Percentiles rank a stretch among this genome's conserved stretches.
Evolutionary conservation across 2,329 filamentous ascomycete genomes (phyloP).

Genomic region (Xylariaceae sp.): DNA sequence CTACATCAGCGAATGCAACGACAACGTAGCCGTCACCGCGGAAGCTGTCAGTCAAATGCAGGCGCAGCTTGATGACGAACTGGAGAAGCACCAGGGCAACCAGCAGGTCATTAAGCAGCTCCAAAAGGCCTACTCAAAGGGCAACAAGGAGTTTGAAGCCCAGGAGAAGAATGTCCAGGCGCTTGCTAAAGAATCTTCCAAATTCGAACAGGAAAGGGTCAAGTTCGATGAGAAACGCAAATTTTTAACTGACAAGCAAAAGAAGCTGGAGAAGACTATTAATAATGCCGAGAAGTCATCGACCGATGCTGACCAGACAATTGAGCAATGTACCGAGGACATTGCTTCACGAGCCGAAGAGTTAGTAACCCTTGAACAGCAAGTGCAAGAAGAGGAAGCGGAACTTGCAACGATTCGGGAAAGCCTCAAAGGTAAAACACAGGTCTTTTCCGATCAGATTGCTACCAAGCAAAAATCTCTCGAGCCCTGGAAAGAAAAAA

Average conservation of each 20-base stretch:
- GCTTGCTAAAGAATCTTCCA: conserved; percentile 80
- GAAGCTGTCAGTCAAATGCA: conserved; percentile 92
- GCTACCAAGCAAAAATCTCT: conserved; percentile 87
- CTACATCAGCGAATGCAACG: conserved; percentile 80
- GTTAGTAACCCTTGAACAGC: conserved; percentile 69
- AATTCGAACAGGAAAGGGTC: conserved; percentile 92
- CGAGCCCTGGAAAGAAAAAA: conserved; percentile 95
- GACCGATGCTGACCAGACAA: conserved; percentile 70
- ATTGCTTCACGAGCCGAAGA: conserved; percentile 73
- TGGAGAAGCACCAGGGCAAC: conserved; percentile 86
- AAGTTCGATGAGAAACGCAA: conserved; percentile 98
- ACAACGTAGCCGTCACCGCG: conserved; percentile 83
- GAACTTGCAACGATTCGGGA: conserved; percentile 82
- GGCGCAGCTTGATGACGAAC: conserved; percentile 75
- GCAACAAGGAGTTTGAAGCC: conserved; percentile 76
- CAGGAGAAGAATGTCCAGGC: conserved; percentile 78
- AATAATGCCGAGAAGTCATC: conserved; percentile 70
- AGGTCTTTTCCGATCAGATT: conserved; percentile 90
- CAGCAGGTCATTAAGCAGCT: conserved; percentile 88
- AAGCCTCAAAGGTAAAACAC: conserved; percentile 89
- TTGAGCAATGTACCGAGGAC: conserved; percentile 73
- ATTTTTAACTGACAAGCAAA: conserved; percentile 83
- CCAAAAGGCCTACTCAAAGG: conserved; percentile 77
- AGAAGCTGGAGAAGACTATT: conserved; percentile 89
- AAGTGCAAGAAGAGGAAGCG: conserved; percentile 73